Evolutionary conservation across 2,329 filamentous ascomycete genomes (phyloP).

Genomic region (Sarocladiaceae sp.): DNA sequence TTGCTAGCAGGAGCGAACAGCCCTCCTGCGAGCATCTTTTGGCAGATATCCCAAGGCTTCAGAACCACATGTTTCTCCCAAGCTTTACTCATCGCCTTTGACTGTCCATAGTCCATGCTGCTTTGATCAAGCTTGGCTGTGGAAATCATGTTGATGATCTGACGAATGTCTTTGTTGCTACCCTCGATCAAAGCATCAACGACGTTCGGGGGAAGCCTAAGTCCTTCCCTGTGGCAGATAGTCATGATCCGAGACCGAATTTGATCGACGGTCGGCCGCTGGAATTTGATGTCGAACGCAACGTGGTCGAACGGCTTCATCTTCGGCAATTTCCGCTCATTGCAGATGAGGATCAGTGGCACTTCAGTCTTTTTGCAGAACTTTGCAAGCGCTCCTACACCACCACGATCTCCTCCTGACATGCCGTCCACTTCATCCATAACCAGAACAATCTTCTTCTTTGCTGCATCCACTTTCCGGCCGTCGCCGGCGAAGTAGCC

Average conservation of each 20-base stretch:
- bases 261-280: conserved; percentile 83
- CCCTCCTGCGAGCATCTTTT: conserved; percentile 84
- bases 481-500: conserved; percentile 87
- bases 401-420: conserved; percentile 94
- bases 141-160: conserved; percentile 98
- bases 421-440: conserved; percentile 99
- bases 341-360: conserved; percentile 96
- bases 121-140: conserved; percentile 85
- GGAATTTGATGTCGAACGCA: conserved; percentile 81
- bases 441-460: conserved; percentile 92
- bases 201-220: conserved; percentile 79
- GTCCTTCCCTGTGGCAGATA: conserved; percentile 84
- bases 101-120: conserved; percentile 76
- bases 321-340: conserved; percentile 86
- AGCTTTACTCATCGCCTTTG: conserved; percentile 91
- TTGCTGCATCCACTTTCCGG: conserved; percentile 71
- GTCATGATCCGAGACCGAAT: conserved; percentile 91
- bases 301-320: conserved; percentile 97
- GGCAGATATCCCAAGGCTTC: conserved; percentile 97
- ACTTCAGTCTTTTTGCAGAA: conserved; percentile 94
- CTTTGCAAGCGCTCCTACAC: conserved; percentile 88
- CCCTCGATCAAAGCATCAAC: conserved; percentile 94
- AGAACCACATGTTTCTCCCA: conserved; percentile 98
- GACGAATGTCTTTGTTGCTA: conserved; percentile 90
- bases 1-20: conserved; percentile 83